phyloP scores from a whole-genome alignment of 192 early-diverging fungal genomes.

The Borealophlyctis nickersoniae region DNA sequence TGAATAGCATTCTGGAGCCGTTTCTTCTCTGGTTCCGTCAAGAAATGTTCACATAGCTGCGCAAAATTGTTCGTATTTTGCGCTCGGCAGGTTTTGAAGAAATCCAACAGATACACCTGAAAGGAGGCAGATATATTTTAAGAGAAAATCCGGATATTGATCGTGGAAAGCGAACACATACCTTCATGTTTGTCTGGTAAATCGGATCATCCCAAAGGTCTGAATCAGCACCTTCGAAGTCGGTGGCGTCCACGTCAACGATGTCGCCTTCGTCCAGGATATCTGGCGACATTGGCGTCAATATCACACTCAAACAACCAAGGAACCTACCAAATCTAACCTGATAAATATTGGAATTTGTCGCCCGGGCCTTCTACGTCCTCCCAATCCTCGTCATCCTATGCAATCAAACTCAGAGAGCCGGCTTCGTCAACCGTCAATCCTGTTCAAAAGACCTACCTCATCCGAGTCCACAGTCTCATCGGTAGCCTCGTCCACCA shows the following conservation, averaged over 20 bases:
- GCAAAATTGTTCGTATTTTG: conserved; percentile 11
- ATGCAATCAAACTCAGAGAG: conserved; percentile 13
- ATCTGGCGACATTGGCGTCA: background rate
- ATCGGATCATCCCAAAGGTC: conserved; percentile 26
- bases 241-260: conserved; percentile 7
- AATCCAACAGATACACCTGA: conserved; percentile 23
- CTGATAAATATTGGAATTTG: background rate
- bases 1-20: background rate
- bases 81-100: conserved; percentile 9
- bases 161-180: background rate
- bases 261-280: background rate
- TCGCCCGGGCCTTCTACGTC: conserved; percentile 40
- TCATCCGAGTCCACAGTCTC: conserved; percentile 34
- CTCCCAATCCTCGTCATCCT: conserved; percentile 60
- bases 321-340: background rate
- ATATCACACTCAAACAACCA: background rate
- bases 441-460: conserved; percentile 11
- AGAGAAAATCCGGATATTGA: background rate
- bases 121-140: background rate
- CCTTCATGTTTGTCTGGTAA: conserved; percentile 35
- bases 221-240: conserved; percentile 27
- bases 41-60: conserved; percentile 8
- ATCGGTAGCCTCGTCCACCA: conserved; percentile 54
- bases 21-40: conserved; percentile 14
- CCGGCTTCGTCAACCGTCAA: conserved; percentile 19